Conservation (phyloP, 345 rosid species). For the Salix purpurea region DNA sequence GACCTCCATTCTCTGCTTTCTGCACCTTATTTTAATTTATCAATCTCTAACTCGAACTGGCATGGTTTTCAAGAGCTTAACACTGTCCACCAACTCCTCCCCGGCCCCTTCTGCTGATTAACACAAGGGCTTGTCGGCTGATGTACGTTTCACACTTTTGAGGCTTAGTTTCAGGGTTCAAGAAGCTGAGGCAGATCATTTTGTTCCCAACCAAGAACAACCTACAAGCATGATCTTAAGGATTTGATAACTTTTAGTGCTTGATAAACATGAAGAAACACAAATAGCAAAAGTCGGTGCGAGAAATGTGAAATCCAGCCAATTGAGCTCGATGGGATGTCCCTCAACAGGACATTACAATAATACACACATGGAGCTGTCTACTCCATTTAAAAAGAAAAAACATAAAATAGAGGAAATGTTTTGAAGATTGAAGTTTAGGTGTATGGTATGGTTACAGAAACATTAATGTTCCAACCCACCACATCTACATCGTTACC, state of each 20-base stretch:
- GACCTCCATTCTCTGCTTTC: too few species aligned
- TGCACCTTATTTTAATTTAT: not conserved
- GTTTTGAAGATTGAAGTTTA: not conserved
- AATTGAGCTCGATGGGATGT: constrained; percentile 14
- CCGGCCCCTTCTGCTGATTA: too few species aligned
- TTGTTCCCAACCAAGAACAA: too few species aligned
- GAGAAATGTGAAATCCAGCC: constrained; percentile 9
- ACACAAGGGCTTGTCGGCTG: too few species aligned
- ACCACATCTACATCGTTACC: constrained; percentile 15
- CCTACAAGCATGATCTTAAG: too few species aligned
- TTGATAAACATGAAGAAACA: not conserved
- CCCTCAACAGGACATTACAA: constrained; percentile 29
- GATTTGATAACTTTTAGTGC: not conserved
- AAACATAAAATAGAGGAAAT: not conserved
- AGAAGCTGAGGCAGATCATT: too few species aligned
- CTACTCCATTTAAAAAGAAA: not conserved
- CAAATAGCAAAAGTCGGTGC: not conserved
- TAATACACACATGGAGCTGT: constrained; percentile 37
- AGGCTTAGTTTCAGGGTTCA: too few species aligned
- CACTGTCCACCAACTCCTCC: too few species aligned
- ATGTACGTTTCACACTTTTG: too few species aligned
- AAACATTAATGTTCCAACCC: constrained; percentile 31
- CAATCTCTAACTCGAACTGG: too few species aligned
- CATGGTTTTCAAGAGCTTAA: too few species aligned
- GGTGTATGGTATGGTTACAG: constrained; percentile 4